Conservation (phyloP, 1,284 basidiomycete species). For the Ceratobasidium papillatum region DNA sequence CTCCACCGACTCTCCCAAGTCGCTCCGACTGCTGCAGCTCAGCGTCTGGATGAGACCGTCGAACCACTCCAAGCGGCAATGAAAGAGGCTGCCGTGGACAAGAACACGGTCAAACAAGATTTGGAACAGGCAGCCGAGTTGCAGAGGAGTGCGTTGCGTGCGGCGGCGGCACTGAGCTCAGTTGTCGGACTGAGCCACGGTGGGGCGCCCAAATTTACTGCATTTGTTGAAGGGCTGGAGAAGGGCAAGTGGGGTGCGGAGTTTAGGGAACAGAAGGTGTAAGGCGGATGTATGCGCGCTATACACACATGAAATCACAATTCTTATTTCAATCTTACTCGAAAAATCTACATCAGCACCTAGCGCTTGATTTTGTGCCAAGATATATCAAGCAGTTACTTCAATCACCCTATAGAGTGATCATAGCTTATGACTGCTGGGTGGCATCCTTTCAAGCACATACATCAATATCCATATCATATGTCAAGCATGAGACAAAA, state of each 20-base stretch:
- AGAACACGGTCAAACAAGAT: constrained; percentile 97
- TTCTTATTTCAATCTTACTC: background rate
- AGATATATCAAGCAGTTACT: background rate
- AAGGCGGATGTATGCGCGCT: background rate
- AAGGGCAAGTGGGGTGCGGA: constrained; percentile 72
- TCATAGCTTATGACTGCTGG: too few relatives aligned
- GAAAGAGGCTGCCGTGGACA: constrained; percentile 89
- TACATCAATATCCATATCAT: too few relatives aligned
- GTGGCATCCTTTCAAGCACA: too few relatives aligned
- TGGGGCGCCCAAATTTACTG: constrained; percentile 75
- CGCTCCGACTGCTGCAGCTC: constrained; percentile 81
- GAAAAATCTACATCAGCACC: too few relatives aligned
- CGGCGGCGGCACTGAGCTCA: constrained; percentile 85
- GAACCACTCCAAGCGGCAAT: constrained; percentile 86
- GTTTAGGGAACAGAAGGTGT: constrained; percentile 64
- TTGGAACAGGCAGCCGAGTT: constrained; percentile 92
- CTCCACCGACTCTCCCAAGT: constrained; percentile 89
- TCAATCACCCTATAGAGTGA: too few relatives aligned
- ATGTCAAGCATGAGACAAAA: too few relatives aligned
- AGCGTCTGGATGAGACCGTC: constrained; percentile 86
- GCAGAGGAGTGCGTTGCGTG: constrained; percentile 86
- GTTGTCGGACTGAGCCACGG: constrained; percentile 58
- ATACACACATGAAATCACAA: background rate
- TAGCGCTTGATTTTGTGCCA: background rate
- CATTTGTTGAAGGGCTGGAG: constrained; percentile 74